Evolutionary conservation across 306 rosid species (phyloP), one percentile per base, ranked within the genome.

Genomic region (Cicer judaicum): DNA sequence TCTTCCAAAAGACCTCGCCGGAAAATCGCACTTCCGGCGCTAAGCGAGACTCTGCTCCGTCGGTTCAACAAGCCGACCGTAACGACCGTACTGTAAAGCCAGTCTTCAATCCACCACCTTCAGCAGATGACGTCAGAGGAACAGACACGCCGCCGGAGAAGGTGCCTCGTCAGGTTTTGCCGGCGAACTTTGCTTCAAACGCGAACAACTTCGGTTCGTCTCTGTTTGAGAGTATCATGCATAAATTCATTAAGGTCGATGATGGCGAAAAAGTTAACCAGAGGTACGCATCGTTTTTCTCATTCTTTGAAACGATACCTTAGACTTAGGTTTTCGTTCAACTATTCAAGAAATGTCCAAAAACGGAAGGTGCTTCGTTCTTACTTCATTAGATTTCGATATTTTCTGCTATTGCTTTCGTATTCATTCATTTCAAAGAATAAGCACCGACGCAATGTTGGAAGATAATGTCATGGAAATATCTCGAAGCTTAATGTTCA

Each of bases 81-180:
- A 62, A 50, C 21, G 74, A 76, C 42, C 60, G 59, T 12, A 65
- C 39, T 38, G 70, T 63, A 39, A 42, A 74, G 18, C 18, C 59
- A n/a, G 19, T 63, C 50, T 53, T 48, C 69, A 74, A 65, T 19
- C 84, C 59, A 50, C 83, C 75, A 7, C 44, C 59, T 18, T 71
- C 84, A 11, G 15, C 54, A 29, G 94, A 87, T 38, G 94, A 89
- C 50, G 82, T 93, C 64, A 85, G 79, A 15, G 98, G 97, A 88
- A 87, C 96, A 29, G 97, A 91, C 13, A 91, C 98, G 19, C 98
- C 98, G 78, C 98, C 97, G 76, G 97, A 93, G 89, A 93, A 93
- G 84, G 90, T 73, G 72, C 94, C 98, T 0, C 93, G 94, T 64
- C 91, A 79, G 82, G 44, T 93, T 79, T 74, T 86, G 1, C 88